Evolutionary conservation across 164 flowering plant genomes (phyloP).

Genomic region (Tetrastigma voinierianum): DNA sequence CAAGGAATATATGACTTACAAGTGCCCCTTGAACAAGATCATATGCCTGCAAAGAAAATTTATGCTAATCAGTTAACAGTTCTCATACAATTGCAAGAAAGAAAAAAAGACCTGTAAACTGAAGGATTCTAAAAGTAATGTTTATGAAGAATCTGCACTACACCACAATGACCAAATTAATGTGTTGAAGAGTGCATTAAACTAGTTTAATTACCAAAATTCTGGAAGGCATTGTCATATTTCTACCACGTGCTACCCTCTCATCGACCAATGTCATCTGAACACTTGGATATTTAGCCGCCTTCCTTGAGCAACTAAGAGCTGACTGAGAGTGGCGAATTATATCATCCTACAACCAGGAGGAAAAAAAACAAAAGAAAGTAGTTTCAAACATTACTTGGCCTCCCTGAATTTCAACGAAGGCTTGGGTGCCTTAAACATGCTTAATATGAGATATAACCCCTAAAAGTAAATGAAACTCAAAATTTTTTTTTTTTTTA

Average conservation of each 20-base stretch:
- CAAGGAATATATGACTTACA: conserved; percentile 48
- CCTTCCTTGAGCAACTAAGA: conserved; percentile 16
- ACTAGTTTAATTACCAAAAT: conserved; percentile 43
- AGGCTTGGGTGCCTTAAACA: too few relatives aligned
- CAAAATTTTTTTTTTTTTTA: too few relatives aligned
- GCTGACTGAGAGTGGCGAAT: conserved; percentile 17
- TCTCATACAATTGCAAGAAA: not conserved
- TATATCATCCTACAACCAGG: conserved; percentile 24
- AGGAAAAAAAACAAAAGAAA: not conserved
- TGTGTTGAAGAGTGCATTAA: not conserved
- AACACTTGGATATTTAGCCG: conserved; percentile 15
- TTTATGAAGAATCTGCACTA: too few relatives aligned
- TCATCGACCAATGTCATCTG: conserved; percentile 68
- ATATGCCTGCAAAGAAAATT: conserved; percentile 63
- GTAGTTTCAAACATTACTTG: not conserved
- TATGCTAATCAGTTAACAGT: not conserved
- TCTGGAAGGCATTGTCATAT: conserved; percentile 39
- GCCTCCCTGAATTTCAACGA: too few relatives aligned
- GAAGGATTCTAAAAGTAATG: too few relatives aligned
- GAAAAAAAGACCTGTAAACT: too few relatives aligned
- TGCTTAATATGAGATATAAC: too few relatives aligned
- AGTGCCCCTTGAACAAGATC: conserved; percentile 84
- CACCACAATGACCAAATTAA: not conserved
- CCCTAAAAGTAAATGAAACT: not conserved
- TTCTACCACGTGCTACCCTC: conserved; percentile 30